Evolutionary conservation across 1,284 basidiomycete genomes (phyloP), one percentile per base, ranked within the genome.

Genomic region (Kwoniella shivajii): DNA sequence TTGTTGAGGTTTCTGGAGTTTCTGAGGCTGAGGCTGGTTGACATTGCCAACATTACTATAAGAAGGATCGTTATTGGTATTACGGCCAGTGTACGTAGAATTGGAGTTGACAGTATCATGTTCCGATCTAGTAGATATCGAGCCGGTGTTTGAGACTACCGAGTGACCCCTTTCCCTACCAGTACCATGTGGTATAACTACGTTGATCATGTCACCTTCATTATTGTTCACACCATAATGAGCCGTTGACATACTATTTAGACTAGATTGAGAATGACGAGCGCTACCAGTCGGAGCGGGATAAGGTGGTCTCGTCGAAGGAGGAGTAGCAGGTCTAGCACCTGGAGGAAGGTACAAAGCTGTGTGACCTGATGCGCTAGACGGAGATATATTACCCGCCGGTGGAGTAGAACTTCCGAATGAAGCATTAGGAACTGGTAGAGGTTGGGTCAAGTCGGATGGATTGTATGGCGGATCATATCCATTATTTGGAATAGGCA

Each of bases 311-410:
- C 58, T 50, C 36, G 39, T 41, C 14, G 59, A 57, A 13, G 62
- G 62, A 29, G 71, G 69, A 14, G 68, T 69, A 20, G 69, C 68
- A 20, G 71, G 67, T 26, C 68, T 53, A 27, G 71, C 71, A 7
- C 71, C 71, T 1, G 71, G 71, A 9, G 71, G 71, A 2, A 73
- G 61, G 39, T 66, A 71, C n/a, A 67, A 55, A 7, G 54, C 34
- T 30, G 51, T 50, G 22, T 60, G 60, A 20, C 64, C 52, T 30
- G 59, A 59, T 34, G 38, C 37, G 44, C 54, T 58, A 14, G 62
- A 63, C 36, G 43, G 59, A 34, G 52, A 59, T 18, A 39, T 30
- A 26, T 53, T 39, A 5, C 58, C 37, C 37, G 47, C 37, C 18
- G 36, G 33, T 31, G 48, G 50, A 46, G 30, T 30, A 11, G 50